Base-by-base conservation (phyloP, 2,329 filamentous ascomycete genomes). In the Acarospora socialis region DNA sequence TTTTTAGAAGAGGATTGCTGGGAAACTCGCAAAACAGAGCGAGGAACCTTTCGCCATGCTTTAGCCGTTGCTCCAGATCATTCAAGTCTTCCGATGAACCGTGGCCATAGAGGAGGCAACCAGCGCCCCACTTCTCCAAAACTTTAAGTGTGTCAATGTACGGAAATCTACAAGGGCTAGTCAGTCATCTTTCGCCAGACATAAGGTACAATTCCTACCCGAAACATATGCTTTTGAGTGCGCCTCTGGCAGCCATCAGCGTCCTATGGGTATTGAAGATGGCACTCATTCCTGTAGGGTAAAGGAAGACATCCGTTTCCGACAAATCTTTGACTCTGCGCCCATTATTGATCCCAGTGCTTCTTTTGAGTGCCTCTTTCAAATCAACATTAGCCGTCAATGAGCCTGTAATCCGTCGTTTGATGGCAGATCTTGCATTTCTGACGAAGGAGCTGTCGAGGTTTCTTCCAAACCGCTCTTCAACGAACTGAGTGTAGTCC, bases 141-240 rank as follows among this genome's bases (percentile, higher is more conserved):
- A 94, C 82, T 53, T 98, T 98, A 33, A 95, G 67, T 0, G 90
- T 94, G 55, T 98, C 90, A 32, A 94, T 82, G 46, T 98, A 98
- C 0, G 90, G 84, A 46, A 98, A 98, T n/a, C 55, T 56, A 24
- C 7, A 8, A 4, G 10, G 9, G 5, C 4, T 9, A 28, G 12
- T 39, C 18, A 37, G 21, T 8, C 13, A 4, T 13, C 6, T 24
- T 14, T 21, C 10, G 17, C 9, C n/a, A 13, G 19, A 26, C 7
- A 28, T 33, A 35, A 19, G 34, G 21, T 34, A 8, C 15, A 32
- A 8, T 10, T 25, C 48, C 32, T 46, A 60, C 54, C 90, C 90
- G 48, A 83, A 94, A 48, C 79, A 86, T 49, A 98, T 74, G 53
- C 83, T 92, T 55, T 81, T 80, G 37, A 70, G 50, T 5, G 65